phyloP scores from a whole-genome alignment of 768 basidiomycete species.

The Rhodotorula graminis region DNA sequence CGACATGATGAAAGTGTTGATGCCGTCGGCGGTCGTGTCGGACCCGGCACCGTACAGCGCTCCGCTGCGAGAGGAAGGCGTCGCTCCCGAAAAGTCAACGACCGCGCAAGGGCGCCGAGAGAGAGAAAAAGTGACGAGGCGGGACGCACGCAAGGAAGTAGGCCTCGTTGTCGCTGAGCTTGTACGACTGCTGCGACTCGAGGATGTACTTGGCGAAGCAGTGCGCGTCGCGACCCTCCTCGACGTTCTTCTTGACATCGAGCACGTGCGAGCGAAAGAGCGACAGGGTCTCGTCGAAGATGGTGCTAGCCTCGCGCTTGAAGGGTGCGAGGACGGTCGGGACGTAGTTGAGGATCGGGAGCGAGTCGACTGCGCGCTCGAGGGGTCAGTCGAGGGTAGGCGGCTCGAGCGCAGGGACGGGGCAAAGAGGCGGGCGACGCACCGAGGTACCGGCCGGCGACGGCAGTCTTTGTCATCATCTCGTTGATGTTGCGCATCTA shows the following conservation, averaged over 20 bases:
- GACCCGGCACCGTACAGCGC: constrained; percentile 12
- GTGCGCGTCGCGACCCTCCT: constrained; percentile 25
- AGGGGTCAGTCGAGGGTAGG: neutral
- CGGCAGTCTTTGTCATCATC: constrained; percentile 40
- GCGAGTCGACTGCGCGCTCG: constrained; percentile 28
- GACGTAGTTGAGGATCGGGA: constrained; percentile 39
- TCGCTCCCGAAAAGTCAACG: too few species aligned
- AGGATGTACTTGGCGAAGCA: constrained; percentile 37
- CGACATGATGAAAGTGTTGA: constrained; percentile 24
- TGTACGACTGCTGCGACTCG: constrained; percentile 32
- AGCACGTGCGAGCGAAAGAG: constrained; percentile 38
- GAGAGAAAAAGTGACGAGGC: neutral
- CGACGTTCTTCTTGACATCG: constrained; percentile 17
- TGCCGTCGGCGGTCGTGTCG: constrained; percentile 29
- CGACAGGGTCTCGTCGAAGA: constrained; percentile 34
- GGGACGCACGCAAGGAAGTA: constrained; percentile 41
- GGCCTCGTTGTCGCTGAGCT: constrained; percentile 37
- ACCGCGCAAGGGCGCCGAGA: neutral
- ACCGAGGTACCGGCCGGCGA: constrained; percentile 39
- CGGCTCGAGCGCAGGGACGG: neutral
- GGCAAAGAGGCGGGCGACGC: neutral
- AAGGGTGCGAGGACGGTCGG: constrained; percentile 37
- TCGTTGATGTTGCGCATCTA: constrained; percentile 34
- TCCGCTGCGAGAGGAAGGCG: too few species aligned
- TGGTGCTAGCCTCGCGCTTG: constrained; percentile 36